Conservation (phyloP, 805 yeast genomes). For the Metschnikowia peoriensis region DNA sequence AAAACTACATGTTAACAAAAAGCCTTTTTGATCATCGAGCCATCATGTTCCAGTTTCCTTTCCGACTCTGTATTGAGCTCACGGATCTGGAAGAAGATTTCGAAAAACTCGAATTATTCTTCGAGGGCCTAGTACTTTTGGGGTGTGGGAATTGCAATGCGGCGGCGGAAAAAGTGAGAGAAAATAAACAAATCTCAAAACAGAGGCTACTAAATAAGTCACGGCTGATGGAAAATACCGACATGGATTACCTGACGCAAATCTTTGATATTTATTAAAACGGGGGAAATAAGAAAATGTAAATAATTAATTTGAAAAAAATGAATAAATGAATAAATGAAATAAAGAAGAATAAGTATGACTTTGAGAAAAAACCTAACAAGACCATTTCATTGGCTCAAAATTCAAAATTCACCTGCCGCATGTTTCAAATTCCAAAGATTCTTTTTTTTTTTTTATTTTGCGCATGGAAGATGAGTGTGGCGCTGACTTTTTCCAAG, state of each 20-base stretch:
- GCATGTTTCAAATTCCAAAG: too few relatives aligned
- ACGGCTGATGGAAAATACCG: neutral
- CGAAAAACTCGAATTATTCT: constrained; percentile 25
- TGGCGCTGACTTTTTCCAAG: neutral
- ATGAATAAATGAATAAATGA: too few relatives aligned
- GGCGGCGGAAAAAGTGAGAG: constrained; percentile 9
- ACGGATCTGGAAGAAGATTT: constrained; percentile 21
- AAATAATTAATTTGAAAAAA: too few relatives aligned
- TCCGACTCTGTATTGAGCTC: constrained; percentile 18
- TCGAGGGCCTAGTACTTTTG: constrained; percentile 22
- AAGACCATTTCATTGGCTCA: too few relatives aligned
- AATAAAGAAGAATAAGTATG: neutral
- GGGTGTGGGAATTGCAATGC: constrained; percentile 23
- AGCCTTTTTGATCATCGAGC: constrained; percentile 24
- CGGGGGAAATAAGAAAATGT: neutral
- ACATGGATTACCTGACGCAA: constrained; percentile 16
- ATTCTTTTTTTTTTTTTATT: too few relatives aligned
- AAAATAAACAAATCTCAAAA: constrained; percentile 7
- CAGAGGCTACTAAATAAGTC: constrained; percentile 1
- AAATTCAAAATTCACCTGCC: too few relatives aligned
- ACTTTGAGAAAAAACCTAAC: too few relatives aligned
- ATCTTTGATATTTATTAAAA: constrained; percentile 7
- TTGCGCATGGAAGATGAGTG: neutral
- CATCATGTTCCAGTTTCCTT: constrained; percentile 25
- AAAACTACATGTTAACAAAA: constrained; percentile 20